Evolutionary conservation across 495 filamentous ascomycete species (phyloP), one percentile per base, ranked within the genome.

Genomic region (Cairneyella variabilis): DNA sequence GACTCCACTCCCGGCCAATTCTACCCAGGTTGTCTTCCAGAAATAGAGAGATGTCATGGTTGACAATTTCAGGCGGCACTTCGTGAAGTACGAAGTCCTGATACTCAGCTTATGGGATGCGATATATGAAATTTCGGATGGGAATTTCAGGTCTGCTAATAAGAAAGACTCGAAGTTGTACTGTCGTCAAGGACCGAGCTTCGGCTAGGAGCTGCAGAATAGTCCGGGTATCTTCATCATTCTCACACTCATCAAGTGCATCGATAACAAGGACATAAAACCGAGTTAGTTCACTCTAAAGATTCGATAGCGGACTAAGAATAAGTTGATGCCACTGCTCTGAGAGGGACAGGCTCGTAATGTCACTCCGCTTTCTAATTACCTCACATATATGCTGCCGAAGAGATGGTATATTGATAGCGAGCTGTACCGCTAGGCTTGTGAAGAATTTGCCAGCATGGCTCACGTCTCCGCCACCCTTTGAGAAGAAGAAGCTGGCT

Each of bases 61-160:
- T n/a, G n/a, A n/a, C n/a, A 28, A 25, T 49, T 48, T 22, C 50
- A 53, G 50, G 5, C 34, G 20, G 16, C 11, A 32, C 49, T 22
- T n/a, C n/a, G n/a, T n/a, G n/a, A n/a, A n/a, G n/a, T n/a, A n/a
- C n/a, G n/a, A n/a, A n/a, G n/a, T n/a, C 48, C 11, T 40, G 48
- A 17, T 38, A 34, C 27, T 50, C 49, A 30, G 36, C 49, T 30
- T 60, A 22, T 18, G 44, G 57, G 17, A 53, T 11, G 10, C 12
- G 16, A n/a, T 17, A 18, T 8, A 46, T 20, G 20, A 36, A 22
- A 37, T 49, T 22, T 16, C 53, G 61, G 28, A 69, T 63, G 0
- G 53, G 60, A 37, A 61, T 44, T 43, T 68, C 67, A 20, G 67
- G 67, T 51, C 65, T 57, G 59, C 69, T 71, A 61, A 20, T 25